These are phyloP conservation scores for Zygosaccharomyces rouxii DNA, from an alignment of 805 yeast genomes.

Conservation along the genomic window DNA sequence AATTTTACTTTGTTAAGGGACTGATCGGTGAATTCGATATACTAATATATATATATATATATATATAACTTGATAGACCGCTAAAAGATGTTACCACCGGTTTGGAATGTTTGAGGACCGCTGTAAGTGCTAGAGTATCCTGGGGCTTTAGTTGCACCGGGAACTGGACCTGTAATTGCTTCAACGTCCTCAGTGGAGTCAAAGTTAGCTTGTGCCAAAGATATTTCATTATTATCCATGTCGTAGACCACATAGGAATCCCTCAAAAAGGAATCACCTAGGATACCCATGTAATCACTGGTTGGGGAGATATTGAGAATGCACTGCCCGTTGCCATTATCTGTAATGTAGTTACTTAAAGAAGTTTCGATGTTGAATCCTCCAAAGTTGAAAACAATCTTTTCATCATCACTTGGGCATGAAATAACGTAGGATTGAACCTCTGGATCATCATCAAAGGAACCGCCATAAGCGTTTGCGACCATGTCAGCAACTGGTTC, in stretches of 20 bases:
- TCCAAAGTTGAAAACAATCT: slow-evolving; percentile 44
- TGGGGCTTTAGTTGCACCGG: slow-evolving; percentile 47
- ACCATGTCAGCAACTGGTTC: slow-evolving; percentile 26
- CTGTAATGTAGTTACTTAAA: slow-evolving; percentile 28
- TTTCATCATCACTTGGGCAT: slow-evolving; percentile 35
- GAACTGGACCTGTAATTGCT: slow-evolving; percentile 41
- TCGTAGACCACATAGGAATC: slow-evolving; percentile 56
- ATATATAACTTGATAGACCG: not conserved
- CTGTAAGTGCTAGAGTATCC: slow-evolving; percentile 41
- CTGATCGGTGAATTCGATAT: not conserved
- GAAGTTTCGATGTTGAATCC: slow-evolving; percentile 51
- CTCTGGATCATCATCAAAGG: slow-evolving; percentile 31
- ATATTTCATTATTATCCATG: slow-evolving; percentile 43
- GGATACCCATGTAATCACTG: slow-evolving; percentile 35
- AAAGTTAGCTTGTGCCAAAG: slow-evolving; percentile 44
- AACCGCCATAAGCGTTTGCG: slow-evolving; percentile 37
- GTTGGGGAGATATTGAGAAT: slow-evolving; percentile 37
- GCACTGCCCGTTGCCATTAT: slow-evolving; percentile 29
- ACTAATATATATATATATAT: not conserved
- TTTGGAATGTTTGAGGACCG: not conserved
- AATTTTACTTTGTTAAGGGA: not conserved
- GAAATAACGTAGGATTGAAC: slow-evolving; percentile 42
- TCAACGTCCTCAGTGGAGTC: slow-evolving; percentile 41
- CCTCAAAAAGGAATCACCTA: slow-evolving; percentile 55
- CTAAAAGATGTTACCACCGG: not conserved